A percentile compares a stretch with the other conserved stretches of the same genome.
phyloP scores from a whole-genome alignment of 108 stramenopile genomes.

The Skeletonema marinoi region DNA sequence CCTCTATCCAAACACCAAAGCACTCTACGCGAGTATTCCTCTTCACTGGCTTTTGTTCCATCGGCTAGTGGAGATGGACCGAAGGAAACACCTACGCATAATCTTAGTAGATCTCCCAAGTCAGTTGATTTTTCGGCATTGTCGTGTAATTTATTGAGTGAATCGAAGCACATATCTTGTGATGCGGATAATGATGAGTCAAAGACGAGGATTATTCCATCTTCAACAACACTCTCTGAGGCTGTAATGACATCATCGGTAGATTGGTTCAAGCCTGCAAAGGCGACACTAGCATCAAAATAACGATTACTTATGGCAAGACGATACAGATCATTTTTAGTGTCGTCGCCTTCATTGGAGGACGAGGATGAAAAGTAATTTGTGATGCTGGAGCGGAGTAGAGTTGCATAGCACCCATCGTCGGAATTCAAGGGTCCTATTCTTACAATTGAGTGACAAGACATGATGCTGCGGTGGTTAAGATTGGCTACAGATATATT shows the following conservation, averaged over 20 bases:
- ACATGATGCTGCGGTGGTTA: constrained; percentile 7
- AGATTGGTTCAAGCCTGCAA: constrained; percentile 31
- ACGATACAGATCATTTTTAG: background rate
- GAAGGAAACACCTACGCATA: constrained; percentile 67
- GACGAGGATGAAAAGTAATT: constrained; percentile 15
- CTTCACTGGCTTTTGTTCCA: constrained; percentile 46
- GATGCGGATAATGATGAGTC: constrained; percentile 32
- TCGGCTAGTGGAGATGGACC: constrained; percentile 39
- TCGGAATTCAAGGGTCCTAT: constrained; percentile 27
- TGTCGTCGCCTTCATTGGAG: background rate
- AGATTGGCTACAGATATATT: background rate
- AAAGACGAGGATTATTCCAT: constrained; percentile 81
- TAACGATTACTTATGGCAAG: constrained; percentile 55
- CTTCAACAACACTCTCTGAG: constrained; percentile 52
- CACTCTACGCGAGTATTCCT: constrained; percentile 81
- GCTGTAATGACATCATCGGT: background rate
- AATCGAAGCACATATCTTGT: constrained; percentile 55
- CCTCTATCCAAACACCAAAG: constrained; percentile 89
- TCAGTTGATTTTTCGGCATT: constrained; percentile 27
- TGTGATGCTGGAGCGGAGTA: constrained; percentile 23
- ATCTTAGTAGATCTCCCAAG: constrained; percentile 68
- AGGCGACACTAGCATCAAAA: constrained; percentile 41
- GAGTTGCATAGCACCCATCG: constrained; percentile 5
- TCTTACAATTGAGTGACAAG: constrained; percentile 33
- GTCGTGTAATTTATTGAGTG: constrained; percentile 46